These are phyloP conservation scores for Debaryomyces castellii DNA, from an alignment of 805 yeast genomes.

Conservation along the genomic window DNA sequence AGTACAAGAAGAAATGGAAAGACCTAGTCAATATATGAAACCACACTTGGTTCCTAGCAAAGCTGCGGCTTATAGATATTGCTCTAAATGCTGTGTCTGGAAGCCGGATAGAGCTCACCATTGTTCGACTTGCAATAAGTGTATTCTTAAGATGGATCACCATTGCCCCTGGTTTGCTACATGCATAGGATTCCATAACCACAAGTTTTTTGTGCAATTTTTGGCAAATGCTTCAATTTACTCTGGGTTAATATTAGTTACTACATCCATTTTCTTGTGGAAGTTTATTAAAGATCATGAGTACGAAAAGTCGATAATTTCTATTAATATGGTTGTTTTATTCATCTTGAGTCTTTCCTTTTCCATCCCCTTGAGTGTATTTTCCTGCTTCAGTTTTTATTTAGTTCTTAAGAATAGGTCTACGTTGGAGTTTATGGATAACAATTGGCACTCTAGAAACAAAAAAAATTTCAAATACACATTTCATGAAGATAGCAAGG, in stretches of 20 bases:
- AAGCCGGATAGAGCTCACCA: slow-evolving; percentile 63
- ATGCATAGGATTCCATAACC: slow-evolving; percentile 82
- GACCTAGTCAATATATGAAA: slow-evolving; percentile 36
- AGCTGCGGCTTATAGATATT: slow-evolving; percentile 56
- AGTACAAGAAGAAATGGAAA: slow-evolving; percentile 9
- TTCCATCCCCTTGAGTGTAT: slow-evolving; percentile 39
- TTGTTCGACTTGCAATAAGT: slow-evolving; percentile 48
- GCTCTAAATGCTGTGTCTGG: slow-evolving; percentile 54
- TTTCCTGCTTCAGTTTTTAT: slow-evolving; percentile 57
- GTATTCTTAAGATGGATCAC: slow-evolving; percentile 57
- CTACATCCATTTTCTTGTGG: slow-evolving; percentile 45
- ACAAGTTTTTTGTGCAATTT: slow-evolving; percentile 77
- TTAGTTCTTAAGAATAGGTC: slow-evolving; percentile 67
- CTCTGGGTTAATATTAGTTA: slow-evolving; percentile 38
- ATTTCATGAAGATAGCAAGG: slow-evolving; percentile 38
- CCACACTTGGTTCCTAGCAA: slow-evolving; percentile 46
- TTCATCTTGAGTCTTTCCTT: slow-evolving; percentile 61
- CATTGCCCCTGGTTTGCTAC: slow-evolving; percentile 89
- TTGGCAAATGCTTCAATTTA: slow-evolving; percentile 53
- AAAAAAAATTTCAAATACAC: slow-evolving; percentile 24
- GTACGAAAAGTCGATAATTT: slow-evolving; percentile 41
- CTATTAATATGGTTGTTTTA: slow-evolving; percentile 60
- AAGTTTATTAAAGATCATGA: slow-evolving; percentile 44
- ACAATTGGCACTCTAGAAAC: slow-evolving; percentile 39
- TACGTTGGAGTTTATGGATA: slow-evolving; percentile 75